Percentiles rank a stretch among this genome's conserved stretches.
Conservation (phyloP, 2,329 filamentous ascomycete species). For the Exserohilum rostratum region DNA sequence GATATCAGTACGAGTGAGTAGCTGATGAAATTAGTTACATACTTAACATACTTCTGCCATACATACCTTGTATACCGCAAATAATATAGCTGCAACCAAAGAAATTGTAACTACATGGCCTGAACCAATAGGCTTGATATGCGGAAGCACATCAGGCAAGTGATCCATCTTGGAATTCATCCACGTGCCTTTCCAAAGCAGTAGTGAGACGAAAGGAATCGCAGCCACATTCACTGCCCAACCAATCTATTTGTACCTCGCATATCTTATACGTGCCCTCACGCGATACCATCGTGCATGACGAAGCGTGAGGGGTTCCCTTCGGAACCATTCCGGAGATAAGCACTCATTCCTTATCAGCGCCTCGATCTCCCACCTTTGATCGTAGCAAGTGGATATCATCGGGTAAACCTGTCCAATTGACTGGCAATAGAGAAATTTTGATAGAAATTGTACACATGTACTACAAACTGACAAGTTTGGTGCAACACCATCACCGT, state of each 20-base stretch:
- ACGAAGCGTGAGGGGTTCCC: conserved; percentile 16
- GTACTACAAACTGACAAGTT: too few relatives aligned
- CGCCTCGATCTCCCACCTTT: conserved; percentile 9
- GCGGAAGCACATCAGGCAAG: conserved; percentile 2
- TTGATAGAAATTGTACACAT: too few relatives aligned
- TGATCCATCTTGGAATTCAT: conserved; percentile 1
- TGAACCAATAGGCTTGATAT: conserved; percentile 1
- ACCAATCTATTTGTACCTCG: background rate
- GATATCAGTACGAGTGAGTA: conserved; percentile 53
- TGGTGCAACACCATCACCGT: too few relatives aligned
- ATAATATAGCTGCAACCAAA: background rate
- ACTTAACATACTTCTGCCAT: too few relatives aligned
- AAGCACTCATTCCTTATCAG: conserved; percentile 15
- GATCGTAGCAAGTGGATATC: too few relatives aligned
- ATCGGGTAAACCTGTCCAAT: too few relatives aligned
- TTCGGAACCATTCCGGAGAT: conserved; percentile 21
- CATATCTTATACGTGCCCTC: background rate
- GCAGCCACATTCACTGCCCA: background rate
- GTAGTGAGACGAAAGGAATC: background rate
- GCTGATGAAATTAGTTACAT: background rate
- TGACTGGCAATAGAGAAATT: too few relatives aligned
- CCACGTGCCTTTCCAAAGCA: background rate
- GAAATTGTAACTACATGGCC: background rate
- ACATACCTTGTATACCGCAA: conserved; percentile 11
- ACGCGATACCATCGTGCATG: conserved; percentile 6